Evolutionary conservation across 208 protist genomes (phyloP), one percentile per base, ranked within the genome.

Genomic region (Trypanosoma mega): DNA sequence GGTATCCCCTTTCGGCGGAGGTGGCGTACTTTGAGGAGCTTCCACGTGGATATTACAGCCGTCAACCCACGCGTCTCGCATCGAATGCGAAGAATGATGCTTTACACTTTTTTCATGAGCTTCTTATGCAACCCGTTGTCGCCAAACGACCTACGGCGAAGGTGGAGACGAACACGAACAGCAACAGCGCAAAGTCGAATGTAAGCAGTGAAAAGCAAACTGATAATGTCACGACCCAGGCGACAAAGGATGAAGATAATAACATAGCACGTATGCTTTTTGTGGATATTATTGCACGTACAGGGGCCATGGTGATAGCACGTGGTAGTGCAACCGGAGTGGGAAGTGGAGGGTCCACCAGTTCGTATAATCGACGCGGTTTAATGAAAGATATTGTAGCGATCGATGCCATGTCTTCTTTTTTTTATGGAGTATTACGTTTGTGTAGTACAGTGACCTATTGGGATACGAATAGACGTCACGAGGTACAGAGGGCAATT

Each of bases 11-110:
- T 36, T 61, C 67, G 21, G 57, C 60, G 6, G 69, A 74, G 9
- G 74, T 81, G 59, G 75, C 80, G 18, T 85, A 85, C 45, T 39
- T 75, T 46, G 56, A 63, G 43, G 84, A 87, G 63, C 71, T 84
- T 3, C 81, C 80, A 4, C 78, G 75, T 8, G 72, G 64, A 2
- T 85, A 74, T 56, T 82, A 74, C 37, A 48, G 16, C 30, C 72
- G 59, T 24, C 70, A 81, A 37, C 64, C 60, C n/a, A 46, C 50
- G 34, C 58, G 46, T 11, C 52, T 72, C 18, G 68, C 68, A 27
- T 64, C 72, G 18, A 68, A 73, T 45, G 69, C 65, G 16, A 60
- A 59, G 23, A 75, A 78, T 47, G 65, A 70, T 45, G 64, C 64
- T 4, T 27, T 70, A 20, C 47, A 77, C 31, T 76, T 73, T 33